Base-by-base conservation (phyloP, 768 basidiomycete species). In the Cantharellus anzutake region DNA sequence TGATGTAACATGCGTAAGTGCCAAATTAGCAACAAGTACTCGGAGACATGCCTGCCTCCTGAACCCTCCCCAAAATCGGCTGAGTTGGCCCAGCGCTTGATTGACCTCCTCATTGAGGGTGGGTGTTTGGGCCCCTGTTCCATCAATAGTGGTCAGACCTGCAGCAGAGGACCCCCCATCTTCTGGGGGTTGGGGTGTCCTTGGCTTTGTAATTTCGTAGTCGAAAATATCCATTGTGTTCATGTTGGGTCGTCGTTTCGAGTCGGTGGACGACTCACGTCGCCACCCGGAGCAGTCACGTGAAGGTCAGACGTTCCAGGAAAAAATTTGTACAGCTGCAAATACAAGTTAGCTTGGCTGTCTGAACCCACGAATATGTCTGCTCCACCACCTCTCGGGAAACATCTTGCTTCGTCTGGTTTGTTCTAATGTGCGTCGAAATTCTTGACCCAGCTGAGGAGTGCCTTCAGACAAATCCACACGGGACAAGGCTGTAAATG, bases 331-430 rank as follows among this genome's bases (percentile, higher is more conserved):
- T 29, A 29, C 0, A 29, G 20, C 20, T 29, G 20, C 20, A 29
- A 29, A 29, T 29, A 29, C 20, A 29, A 29, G 20, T 29, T 29
- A 29, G 20, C 20, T 29, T 29, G 20, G 20, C 20, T 29, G 0
- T 29, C 20, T 29, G 20, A 29, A 29, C 20, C 20, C 20, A 29
- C 20, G 20, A 29, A 29, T 29, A 48, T 48, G 44, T 37, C 52
- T 55, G 38, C 52, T 37, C 52, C 52, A 55, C 35, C 52, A 37
- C 91, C 92, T 1, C 71, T 96, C 39, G 92, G 81, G 60, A 96
- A 96, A 72, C 85, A 86, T 68, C 80, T 98, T 51, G 92, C 91
- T 20, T 91, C 91, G 35, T 90, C 86, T 63, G 91, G 92, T 89
- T 65, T 65, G 78, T 69, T 55, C 20, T 2, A 14, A 20, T 48